Percentiles rank a stretch among this genome's conserved stretches.
phyloP scores from a whole-genome alignment of 2,329 filamentous ascomycete species.

The Paracoccidioides lutzii region DNA sequence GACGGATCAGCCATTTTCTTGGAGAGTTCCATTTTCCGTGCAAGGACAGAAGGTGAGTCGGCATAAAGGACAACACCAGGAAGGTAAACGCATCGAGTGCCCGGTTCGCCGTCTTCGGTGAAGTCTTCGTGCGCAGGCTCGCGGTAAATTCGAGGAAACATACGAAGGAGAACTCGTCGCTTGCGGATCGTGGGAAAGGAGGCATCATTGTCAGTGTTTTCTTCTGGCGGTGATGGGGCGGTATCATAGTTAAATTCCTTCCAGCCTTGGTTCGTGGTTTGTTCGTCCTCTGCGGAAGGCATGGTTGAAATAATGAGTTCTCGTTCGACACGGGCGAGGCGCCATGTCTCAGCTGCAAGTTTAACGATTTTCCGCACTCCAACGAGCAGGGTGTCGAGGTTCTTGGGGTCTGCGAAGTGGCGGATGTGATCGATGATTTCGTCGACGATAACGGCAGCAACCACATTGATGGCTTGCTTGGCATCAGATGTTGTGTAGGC shows the following conservation, averaged over 20 bases:
- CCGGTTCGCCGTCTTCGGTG: slow-evolving; percentile 33
- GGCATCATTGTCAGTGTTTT: neutral
- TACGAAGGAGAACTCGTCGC: slow-evolving; percentile 36
- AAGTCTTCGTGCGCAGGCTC: slow-evolving; percentile 39
- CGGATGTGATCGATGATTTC: slow-evolving; percentile 44
- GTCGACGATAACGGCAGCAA: slow-evolving; percentile 43
- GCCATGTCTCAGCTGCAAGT: slow-evolving; percentile 46
- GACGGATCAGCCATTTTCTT: slow-evolving; percentile 15
- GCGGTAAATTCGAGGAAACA: slow-evolving; percentile 41
- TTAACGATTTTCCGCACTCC: slow-evolving; percentile 45
- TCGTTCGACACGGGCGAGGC: slow-evolving; percentile 44
- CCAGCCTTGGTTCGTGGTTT: slow-evolving; percentile 25
- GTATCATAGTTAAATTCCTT: slow-evolving; percentile 19
- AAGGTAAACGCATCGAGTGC: slow-evolving; percentile 35
- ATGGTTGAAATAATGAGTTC: slow-evolving; percentile 42
- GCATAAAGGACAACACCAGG: slow-evolving; percentile 39
- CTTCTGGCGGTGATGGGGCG: neutral
- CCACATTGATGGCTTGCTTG: slow-evolving; percentile 44
- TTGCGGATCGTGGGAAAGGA: slow-evolving; percentile 1
- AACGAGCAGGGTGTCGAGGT: slow-evolving; percentile 38
- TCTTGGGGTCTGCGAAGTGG: slow-evolving; percentile 39
- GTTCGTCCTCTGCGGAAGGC: slow-evolving; percentile 28
- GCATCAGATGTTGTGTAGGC: slow-evolving; percentile 45
- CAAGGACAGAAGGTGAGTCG: slow-evolving; percentile 32
- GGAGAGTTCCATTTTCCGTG: slow-evolving; percentile 28